Percentiles rank a stretch among this genome's conserved stretches.
Evolutionary conservation across 2,329 filamentous ascomycete species (phyloP).

Genomic region (Neonectria neomacrospora): DNA sequence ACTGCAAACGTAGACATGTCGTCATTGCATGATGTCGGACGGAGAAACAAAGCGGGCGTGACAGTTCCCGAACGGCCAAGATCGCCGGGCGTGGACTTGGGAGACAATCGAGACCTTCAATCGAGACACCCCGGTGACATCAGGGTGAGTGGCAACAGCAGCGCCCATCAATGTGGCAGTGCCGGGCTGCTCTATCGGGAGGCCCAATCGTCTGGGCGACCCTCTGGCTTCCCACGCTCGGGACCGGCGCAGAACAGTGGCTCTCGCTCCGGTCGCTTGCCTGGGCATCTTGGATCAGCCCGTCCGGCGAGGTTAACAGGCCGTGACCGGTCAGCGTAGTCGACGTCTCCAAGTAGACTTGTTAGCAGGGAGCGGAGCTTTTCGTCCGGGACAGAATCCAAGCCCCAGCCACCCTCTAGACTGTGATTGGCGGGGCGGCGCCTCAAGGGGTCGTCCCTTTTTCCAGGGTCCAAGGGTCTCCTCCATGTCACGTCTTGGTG

Average conservation of each 20-base stretch:
- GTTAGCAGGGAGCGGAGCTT: conserved; percentile 37
- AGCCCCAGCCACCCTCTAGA: conserved; percentile 6
- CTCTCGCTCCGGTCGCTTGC: conserved; percentile 6
- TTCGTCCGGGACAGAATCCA: conserved; percentile 31
- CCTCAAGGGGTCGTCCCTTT: conserved; percentile 22
- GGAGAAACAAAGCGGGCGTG: conserved; percentile 32
- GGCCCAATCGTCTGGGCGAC: conserved; percentile 33
- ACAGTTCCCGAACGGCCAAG: conserved; percentile 32
- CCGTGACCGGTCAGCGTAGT: conserved; percentile 1
- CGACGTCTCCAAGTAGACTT: conserved; percentile 22
- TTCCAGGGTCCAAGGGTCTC: conserved; percentile 40
- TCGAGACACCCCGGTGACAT: conserved; percentile 37
- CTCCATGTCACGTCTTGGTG: conserved; percentile 27
- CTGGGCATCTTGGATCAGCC: conserved; percentile 13
- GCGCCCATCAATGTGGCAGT: conserved; percentile 29
- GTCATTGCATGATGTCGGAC: conserved; percentile 36
- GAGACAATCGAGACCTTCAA: conserved; percentile 1
- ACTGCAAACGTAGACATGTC: conserved; percentile 37
- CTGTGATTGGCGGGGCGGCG: conserved; percentile 33
- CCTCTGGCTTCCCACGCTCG: conserved; percentile 32
- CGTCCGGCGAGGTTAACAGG: conserved; percentile 13
- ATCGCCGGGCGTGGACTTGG: conserved; percentile 30
- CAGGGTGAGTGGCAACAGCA: conserved; percentile 36
- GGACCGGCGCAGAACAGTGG: conserved; percentile 18
- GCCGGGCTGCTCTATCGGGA: conserved; percentile 24